Percentiles rank a stretch among this genome's conserved stretches.
Evolutionary conservation across 1,139 yeast species (phyloP).

Genomic region (Taiozyma onychis): DNA sequence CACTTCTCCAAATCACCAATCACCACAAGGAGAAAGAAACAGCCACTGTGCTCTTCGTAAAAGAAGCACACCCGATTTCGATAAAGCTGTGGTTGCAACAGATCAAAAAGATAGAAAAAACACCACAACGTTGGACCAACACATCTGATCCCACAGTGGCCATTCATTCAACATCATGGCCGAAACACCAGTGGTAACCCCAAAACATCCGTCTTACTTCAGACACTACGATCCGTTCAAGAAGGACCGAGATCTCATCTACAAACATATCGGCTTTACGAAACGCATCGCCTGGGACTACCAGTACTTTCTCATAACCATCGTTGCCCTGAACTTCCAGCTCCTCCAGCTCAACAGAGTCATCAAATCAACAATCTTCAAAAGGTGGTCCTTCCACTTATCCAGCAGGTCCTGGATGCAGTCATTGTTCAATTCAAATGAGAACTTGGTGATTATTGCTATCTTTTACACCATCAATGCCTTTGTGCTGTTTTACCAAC

Average conservation of each 20-base stretch:
- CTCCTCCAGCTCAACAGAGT: not conserved
- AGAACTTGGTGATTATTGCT: slow-evolving; percentile 9
- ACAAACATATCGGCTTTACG: slow-evolving; percentile 18
- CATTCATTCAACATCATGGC: not conserved
- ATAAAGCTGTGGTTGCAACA: not conserved
- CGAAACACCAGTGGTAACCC: not conserved
- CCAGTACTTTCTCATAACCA: slow-evolving; percentile 11
- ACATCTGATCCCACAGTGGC: not conserved
- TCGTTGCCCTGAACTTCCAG: not conserved
- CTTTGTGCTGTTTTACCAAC: slow-evolving; percentile 9
- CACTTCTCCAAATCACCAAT: not conserved
- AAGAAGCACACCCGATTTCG: not conserved
- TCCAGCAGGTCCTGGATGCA: not conserved
- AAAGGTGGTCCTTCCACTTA: not conserved
- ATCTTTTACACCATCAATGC: slow-evolving; percentile 12
- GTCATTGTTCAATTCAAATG: slow-evolving; percentile 12
- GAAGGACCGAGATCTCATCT: slow-evolving; percentile 14
- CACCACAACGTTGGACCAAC: not conserved
- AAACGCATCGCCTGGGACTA: slow-evolving; percentile 17
- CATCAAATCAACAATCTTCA: not conserved
- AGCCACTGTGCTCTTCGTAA: too few relatives aligned
- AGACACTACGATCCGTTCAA: slow-evolving; percentile 18
- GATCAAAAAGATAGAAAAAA: not conserved
- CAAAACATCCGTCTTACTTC: slow-evolving; percentile 4
- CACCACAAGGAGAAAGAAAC: not conserved